These are phyloP conservation scores for Cystobasidiaceae sp. DNA, from an alignment of 1,284 basidiomycete genomes.

Conservation along the genomic window DNA sequence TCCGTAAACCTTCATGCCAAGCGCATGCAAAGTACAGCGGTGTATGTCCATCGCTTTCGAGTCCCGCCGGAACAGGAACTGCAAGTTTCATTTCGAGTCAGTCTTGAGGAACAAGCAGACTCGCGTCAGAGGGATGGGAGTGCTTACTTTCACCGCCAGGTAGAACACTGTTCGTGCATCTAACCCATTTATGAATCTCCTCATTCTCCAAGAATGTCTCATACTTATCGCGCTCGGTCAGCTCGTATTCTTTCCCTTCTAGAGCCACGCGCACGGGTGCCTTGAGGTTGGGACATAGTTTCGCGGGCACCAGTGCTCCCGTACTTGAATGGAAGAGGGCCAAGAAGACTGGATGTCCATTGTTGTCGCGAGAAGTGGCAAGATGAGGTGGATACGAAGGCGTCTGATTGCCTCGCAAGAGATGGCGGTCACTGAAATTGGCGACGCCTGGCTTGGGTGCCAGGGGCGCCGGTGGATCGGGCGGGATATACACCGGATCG, in stretches of 20 bases:
- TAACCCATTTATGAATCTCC: slow-evolving; percentile 22
- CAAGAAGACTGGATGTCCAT: slow-evolving; percentile 28
- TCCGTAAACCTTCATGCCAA: slow-evolving; percentile 26
- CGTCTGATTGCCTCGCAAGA: slow-evolving; percentile 1
- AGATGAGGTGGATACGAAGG: slow-evolving; percentile 18
- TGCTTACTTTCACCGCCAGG: slow-evolving; percentile 18
- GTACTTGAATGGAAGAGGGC: slow-evolving; percentile 19
- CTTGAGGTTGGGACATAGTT: slow-evolving; percentile 25
- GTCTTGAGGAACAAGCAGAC: too few relatives aligned
- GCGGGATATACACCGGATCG: slow-evolving; percentile 7
- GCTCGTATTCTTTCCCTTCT: slow-evolving; percentile 16
- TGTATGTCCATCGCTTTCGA: slow-evolving; percentile 25
- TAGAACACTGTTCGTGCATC: slow-evolving; percentile 9
- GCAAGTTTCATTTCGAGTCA: too few relatives aligned
- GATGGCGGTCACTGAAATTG: slow-evolving; percentile 14
- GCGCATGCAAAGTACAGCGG: slow-evolving; percentile 24
- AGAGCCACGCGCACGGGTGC: slow-evolving; percentile 12
- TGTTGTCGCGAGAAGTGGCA: slow-evolving; percentile 7
- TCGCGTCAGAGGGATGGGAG: too few relatives aligned
- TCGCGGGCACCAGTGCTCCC: slow-evolving; percentile 17
- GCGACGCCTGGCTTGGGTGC: not conserved
- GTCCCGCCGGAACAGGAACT: slow-evolving; percentile 27
- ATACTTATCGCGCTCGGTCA: slow-evolving; percentile 23
- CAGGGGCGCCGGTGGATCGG: slow-evolving; percentile 4
- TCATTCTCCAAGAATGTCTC: slow-evolving; percentile 28